Conservation (phyloP, 108 stramenopile species). For the Cylindrotheca closterium region DNA sequence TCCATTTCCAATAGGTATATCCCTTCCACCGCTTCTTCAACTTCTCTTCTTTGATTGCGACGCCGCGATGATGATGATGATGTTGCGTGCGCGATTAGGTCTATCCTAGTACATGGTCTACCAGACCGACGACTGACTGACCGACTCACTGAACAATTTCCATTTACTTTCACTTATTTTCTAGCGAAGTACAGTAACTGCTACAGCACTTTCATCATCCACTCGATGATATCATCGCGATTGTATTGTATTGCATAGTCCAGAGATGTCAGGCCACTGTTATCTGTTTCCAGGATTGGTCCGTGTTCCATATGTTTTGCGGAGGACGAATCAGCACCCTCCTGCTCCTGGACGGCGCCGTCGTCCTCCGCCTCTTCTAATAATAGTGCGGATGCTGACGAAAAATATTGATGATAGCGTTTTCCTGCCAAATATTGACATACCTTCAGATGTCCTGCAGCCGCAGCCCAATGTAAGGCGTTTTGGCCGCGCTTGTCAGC, state of each 20-base stretch:
- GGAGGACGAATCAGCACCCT: background rate
- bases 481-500: constrained; percentile 3
- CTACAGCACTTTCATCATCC: constrained; percentile 3
- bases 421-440: constrained; percentile 6
- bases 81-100: too few relatives aligned
- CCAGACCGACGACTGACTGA: too few relatives aligned
- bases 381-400: background rate
- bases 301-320: background rate
- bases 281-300: background rate
- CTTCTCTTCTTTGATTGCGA: too few relatives aligned
- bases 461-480: constrained; percentile 11
- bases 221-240: background rate
- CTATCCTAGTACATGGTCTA: too few relatives aligned
- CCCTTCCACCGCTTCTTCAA: too few relatives aligned
- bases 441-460: background rate
- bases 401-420: too few relatives aligned
- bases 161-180: too few relatives aligned
- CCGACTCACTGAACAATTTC: too few relatives aligned
- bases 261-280: background rate
- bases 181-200: too few relatives aligned
- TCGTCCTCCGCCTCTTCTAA: background rate
- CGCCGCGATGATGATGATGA: too few relatives aligned
- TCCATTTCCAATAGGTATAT: too few relatives aligned
- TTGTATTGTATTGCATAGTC: background rate
- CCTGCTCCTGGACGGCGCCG: too few relatives aligned